A percentile compares a stretch with the other conserved stretches of the same genome.
These are phyloP conservation scores for Linderniella brevidens DNA, from an alignment of 257 asterid species.

Conservation along the genomic window DNA sequence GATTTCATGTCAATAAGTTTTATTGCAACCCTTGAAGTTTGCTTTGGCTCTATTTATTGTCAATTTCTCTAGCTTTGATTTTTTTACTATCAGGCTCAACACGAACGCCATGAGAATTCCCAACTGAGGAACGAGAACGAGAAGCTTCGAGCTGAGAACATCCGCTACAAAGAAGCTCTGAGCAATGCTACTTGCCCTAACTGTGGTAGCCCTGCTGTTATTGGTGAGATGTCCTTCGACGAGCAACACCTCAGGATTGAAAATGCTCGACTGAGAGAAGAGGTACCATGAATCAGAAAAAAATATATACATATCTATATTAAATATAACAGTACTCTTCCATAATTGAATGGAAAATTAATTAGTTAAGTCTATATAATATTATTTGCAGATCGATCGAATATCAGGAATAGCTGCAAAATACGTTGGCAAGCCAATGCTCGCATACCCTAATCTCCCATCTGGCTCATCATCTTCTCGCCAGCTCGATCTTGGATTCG, in stretches of 20 bases:
- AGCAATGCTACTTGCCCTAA: slow-evolving; percentile 58
- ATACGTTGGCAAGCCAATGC: slow-evolving; percentile 59
- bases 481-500: slow-evolving; percentile 38
- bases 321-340: too few relatives aligned
- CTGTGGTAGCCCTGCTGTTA: slow-evolving; percentile 67
- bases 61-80: too few relatives aligned
- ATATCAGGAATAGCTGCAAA: slow-evolving; percentile 61
- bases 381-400: slow-evolving; percentile 39
- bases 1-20: too few relatives aligned
- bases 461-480: slow-evolving; percentile 21
- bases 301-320: background rate
- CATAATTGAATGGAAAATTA: too few relatives aligned
- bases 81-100: slow-evolving; percentile 32
- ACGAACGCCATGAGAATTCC: slow-evolving; percentile 62
- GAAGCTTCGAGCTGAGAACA: slow-evolving; percentile 52
- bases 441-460: slow-evolving; percentile 28
- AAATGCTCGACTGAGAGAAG: slow-evolving; percentile 60
- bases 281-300: slow-evolving; percentile 20
- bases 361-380: background rate
- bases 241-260: slow-evolving; percentile 63
- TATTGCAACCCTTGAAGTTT: too few relatives aligned
- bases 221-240: slow-evolving; percentile 72
- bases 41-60: too few relatives aligned
- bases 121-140: slow-evolving; percentile 50
- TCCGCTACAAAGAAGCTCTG: slow-evolving; percentile 56